Evolutionary conservation across 805 yeast genomes (phyloP).

Genomic region (Tetrapisispora fleetii): DNA sequence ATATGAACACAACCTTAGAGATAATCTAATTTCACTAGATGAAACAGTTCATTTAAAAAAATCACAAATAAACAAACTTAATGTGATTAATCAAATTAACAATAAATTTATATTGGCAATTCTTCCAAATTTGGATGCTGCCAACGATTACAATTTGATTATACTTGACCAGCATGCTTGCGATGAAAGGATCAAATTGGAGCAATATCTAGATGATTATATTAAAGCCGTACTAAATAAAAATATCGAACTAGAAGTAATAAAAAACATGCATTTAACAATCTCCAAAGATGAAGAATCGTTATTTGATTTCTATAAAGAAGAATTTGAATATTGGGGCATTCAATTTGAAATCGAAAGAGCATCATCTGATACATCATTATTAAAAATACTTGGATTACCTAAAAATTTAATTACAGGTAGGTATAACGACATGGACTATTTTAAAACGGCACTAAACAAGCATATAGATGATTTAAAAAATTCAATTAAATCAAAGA

Average conservation of each 20-base stretch:
- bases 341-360: slow-evolving; percentile 17
- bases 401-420: slow-evolving; percentile 34
- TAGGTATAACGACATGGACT: slow-evolving; percentile 24
- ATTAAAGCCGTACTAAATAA: slow-evolving; percentile 24
- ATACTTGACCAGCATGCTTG: slow-evolving; percentile 78
- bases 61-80: slow-evolving; percentile 15
- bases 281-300: slow-evolving; percentile 28
- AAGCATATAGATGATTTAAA: slow-evolving; percentile 38
- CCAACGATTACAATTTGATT: slow-evolving; percentile 23
- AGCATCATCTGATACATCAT: not conserved
- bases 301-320: slow-evolving; percentile 23
- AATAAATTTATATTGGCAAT: slow-evolving; percentile 50
- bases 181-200: slow-evolving; percentile 65
- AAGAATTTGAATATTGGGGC: slow-evolving; percentile 38
- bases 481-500: slow-evolving; percentile 7
- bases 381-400: slow-evolving; percentile 31
- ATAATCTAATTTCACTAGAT: not conserved
- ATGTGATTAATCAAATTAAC: slow-evolving; percentile 50
- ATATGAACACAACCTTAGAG: not conserved
- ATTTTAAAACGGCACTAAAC: slow-evolving; percentile 32
- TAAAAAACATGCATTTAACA: slow-evolving; percentile 8
- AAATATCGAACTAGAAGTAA: slow-evolving; percentile 4
- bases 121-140: slow-evolving; percentile 1
- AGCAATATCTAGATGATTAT: slow-evolving; percentile 35
- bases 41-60: slow-evolving; percentile 2